These are phyloP conservation scores for Citrullus colocynthis DNA, from an alignment of 306 rosid genomes.

Conservation along the genomic window DNA sequence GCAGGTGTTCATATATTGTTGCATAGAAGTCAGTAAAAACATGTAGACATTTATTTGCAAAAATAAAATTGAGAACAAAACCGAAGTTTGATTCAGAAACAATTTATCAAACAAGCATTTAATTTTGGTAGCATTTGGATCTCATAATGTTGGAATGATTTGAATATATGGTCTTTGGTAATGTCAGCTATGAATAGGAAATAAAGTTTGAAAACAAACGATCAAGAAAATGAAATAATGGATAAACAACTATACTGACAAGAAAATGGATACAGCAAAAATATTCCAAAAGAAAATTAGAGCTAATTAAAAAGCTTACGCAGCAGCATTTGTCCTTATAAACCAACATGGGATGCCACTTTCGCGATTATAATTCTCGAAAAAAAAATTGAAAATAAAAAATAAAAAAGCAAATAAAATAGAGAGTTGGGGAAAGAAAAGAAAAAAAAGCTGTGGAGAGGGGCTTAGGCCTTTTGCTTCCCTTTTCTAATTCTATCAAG, in stretches of 20 bases:
- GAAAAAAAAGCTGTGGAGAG: background rate
- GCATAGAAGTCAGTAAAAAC: too few species aligned
- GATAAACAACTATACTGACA: background rate
- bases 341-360: background rate
- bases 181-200: background rate
- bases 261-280: background rate
- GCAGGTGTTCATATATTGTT: too few species aligned
- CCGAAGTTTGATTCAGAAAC: background rate
- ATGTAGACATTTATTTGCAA: background rate
- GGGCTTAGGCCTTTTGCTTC: constrained; percentile 22
- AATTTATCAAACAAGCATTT: background rate
- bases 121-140: background rate
- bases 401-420: background rate
- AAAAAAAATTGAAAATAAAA: background rate
- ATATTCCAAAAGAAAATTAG: background rate
- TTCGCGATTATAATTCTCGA: background rate
- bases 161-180: background rate
- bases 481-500: constrained; percentile 48
- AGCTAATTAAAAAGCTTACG: background rate
- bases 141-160: background rate
- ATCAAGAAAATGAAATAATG: background rate
- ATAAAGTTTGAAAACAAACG: background rate
- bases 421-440: background rate
- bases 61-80: background rate
- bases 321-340: background rate